A percentile compares a stretch with the other conserved stretches of the same genome.
These are phyloP conservation scores for Secale cereale DNA, from an alignment of 176 grass and related monocot genomes.

Conservation along the genomic window DNA sequence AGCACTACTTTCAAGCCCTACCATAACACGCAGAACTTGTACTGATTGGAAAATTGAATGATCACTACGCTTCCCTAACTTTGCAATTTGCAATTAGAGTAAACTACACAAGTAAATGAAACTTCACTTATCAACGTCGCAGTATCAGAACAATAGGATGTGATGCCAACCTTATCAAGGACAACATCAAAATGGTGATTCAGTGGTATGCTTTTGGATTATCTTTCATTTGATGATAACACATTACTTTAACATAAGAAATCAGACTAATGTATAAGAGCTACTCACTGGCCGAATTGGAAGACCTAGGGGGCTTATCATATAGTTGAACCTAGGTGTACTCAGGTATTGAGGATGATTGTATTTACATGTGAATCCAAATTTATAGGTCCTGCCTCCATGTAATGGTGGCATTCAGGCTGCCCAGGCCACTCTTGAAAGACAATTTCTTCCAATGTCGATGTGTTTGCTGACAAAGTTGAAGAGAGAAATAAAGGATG, in stretches of 20 bases:
- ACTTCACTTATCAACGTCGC: slow-evolving; percentile 1
- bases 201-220: background rate
- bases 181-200: slow-evolving; percentile 12
- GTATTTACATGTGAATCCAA: slow-evolving; percentile 61
- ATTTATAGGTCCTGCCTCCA: slow-evolving; percentile 70
- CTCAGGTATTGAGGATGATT: slow-evolving; percentile 55
- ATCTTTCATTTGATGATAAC: background rate
- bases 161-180: background rate
- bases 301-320: slow-evolving; percentile 56
- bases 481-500: too few species aligned
- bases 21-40: background rate
- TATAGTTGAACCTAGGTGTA: slow-evolving; percentile 38
- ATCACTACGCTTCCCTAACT: background rate
- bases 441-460: slow-evolving; percentile 4
- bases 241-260: background rate
- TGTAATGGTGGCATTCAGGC: slow-evolving; percentile 71
- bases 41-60: background rate
- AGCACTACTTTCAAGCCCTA: background rate
- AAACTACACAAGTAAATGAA: background rate
- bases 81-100: background rate
- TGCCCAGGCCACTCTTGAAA: slow-evolving; percentile 68
- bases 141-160: background rate
- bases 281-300: slow-evolving; percentile 69
- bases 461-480: too few species aligned
- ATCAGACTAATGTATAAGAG: background rate